phyloP scores from a whole-genome alignment of 2,329 filamentous ascomycete species.

The Zalaria obscura region DNA sequence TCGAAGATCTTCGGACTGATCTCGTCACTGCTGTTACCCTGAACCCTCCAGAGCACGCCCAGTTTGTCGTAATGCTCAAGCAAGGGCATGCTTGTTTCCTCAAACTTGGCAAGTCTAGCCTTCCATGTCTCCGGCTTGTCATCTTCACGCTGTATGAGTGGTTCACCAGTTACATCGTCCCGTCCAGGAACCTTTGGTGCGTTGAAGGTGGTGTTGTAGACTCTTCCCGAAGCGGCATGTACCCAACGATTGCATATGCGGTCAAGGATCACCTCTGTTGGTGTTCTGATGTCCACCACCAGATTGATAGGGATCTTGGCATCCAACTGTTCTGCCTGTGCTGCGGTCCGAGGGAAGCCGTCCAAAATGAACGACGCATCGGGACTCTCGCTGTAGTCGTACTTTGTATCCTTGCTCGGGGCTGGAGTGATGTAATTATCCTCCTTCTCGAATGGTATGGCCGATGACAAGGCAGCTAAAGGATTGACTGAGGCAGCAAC shows the following conservation, averaged over 20 bases:
- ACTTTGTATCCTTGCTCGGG: conserved; percentile 18
- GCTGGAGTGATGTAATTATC: conserved; percentile 27
- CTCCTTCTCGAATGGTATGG: conserved; percentile 8
- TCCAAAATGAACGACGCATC: conserved; percentile 87
- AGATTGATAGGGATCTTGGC: conserved; percentile 84
- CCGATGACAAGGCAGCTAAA: not conserved
- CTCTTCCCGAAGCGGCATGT: conserved; percentile 75
- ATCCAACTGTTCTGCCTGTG: conserved; percentile 67
- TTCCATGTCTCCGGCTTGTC: conserved; percentile 81
- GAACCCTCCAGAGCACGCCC: conserved; percentile 73
- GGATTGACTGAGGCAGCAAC: conserved; percentile 12
- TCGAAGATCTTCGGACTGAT: conserved; percentile 79
- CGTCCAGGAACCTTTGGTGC: conserved; percentile 63
- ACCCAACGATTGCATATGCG: conserved; percentile 89
- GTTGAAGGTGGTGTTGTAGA: conserved; percentile 94
- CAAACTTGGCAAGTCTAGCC: conserved; percentile 65
- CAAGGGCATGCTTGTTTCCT: conserved; percentile 71
- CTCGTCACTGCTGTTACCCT: conserved; percentile 84
- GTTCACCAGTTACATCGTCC: conserved; percentile 86
- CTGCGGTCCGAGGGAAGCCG: conserved; percentile 80
- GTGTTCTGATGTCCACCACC: conserved; percentile 75
- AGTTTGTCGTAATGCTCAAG: conserved; percentile 78
- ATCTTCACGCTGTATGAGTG: conserved; percentile 66
- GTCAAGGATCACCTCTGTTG: conserved; percentile 71
- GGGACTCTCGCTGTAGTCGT: conserved; percentile 49